Evolutionary conservation across 2,329 filamentous ascomycete genomes (phyloP).

Genomic region (Aspergillus sp.): DNA sequence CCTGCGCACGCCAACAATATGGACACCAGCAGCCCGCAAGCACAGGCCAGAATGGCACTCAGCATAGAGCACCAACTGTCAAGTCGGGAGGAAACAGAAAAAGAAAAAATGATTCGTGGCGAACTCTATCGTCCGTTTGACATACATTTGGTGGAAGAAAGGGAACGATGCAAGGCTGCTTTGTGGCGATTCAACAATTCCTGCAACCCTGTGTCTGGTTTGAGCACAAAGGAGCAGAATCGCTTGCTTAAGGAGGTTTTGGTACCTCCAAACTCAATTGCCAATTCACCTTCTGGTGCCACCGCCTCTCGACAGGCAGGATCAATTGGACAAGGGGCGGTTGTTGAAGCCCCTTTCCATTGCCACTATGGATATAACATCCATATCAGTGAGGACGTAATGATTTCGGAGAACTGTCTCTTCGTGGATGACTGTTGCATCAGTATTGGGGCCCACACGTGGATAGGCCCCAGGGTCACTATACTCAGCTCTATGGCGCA

Average conservation of each 20-base stretch:
- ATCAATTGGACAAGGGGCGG: conserved; percentile 65
- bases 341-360: conserved; percentile 80
- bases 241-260: conserved; percentile 34
- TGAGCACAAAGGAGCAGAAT: conserved; percentile 48
- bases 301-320: conserved; percentile 48
- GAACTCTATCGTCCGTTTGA: conserved; percentile 74
- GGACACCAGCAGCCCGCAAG: conserved; percentile 36
- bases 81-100: conserved; percentile 56
- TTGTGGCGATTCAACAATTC: conserved; percentile 84
- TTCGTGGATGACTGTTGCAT: conserved; percentile 83
- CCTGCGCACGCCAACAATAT: conserved; percentile 26
- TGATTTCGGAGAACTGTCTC: conserved; percentile 74
- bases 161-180: conserved; percentile 74
- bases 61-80: conserved; percentile 37
- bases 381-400: conserved; percentile 74
- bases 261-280: conserved; percentile 23
- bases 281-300: conserved; percentile 47
- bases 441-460: conserved; percentile 63
- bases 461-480: conserved; percentile 75
- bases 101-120: conserved; percentile 82
- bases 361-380: conserved; percentile 98
- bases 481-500: conserved; percentile 71
- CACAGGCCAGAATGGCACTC: conserved; percentile 38
- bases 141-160: conserved; percentile 69
- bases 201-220: conserved; percentile 64